Evolutionary conservation across 2,329 filamentous ascomycete genomes (phyloP).

Genomic region (Colletotrichum tamarilloi): DNA sequence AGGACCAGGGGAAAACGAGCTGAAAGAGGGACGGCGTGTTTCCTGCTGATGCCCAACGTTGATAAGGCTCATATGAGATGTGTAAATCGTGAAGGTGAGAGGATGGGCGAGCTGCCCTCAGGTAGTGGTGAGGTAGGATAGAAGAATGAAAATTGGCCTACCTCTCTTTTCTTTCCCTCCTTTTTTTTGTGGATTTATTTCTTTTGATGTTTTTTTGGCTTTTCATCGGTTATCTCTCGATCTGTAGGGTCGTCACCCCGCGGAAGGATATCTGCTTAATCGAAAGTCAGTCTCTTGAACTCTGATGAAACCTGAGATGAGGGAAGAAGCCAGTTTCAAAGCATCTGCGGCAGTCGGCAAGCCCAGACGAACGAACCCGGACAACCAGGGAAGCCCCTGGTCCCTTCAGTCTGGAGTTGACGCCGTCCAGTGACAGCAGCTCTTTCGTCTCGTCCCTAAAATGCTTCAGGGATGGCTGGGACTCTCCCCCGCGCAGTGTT

Average conservation of each 20-base stretch:
- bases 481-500: neutral
- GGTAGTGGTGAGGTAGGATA: neutral
- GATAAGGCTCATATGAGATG: neutral
- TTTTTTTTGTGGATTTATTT: neutral
- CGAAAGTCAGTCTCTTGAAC: neutral
- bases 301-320: neutral
- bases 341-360: neutral
- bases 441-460: neutral
- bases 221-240: neutral
- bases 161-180: neutral
- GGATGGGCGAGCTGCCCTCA: neutral
- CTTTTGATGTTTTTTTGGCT: neutral
- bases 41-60: neutral
- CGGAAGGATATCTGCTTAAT: neutral
- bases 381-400: neutral
- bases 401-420: neutral
- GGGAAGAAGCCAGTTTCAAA: neutral
- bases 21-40: neutral
- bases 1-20: neutral
- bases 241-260: neutral
- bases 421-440: neutral
- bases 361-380: neutral
- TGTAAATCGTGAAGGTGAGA: no score
- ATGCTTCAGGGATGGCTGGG: neutral
- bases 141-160: neutral